Evolutionary conservation across 2,329 filamentous ascomycete species (phyloP), one percentile per base, ranked within the genome.

Genomic region (Sporothrix protearum): DNA sequence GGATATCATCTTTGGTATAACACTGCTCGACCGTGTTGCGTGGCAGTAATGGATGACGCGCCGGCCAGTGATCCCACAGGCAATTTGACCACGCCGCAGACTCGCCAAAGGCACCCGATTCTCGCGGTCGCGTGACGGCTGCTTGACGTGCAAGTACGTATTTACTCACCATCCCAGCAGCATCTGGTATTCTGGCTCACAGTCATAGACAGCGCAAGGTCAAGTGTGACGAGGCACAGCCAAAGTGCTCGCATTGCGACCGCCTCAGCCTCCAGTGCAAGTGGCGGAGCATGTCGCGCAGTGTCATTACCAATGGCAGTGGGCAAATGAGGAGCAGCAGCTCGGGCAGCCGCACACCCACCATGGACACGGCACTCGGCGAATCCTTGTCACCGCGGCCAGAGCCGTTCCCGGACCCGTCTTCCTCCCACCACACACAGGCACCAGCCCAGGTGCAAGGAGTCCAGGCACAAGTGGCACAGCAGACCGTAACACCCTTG

Each of bases 231-330:
- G 85, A 87, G 78, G 81, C 83, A 73, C 81, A 83, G 71, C 85
- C 85, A 4, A 77, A 82, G 22, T 87, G 86, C 76, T 83, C 80
- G 66, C 85, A 86, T 76, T 87, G 85, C 78, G 83, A 83, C 76
- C 81, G 85, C 47, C 80, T 87, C 67, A 84, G 84, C 72, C 79
- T 87, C 28, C 82, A 86, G 66, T 88, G 85, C 76, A 81, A 81
- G 66, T 87, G 85, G 85, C 80, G 80, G 25, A 47, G 51, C 36
- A 45, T 59, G 49, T 25, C 22, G 51, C 22, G 16, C 30, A 68
- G 36, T 5, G 28, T 39, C 19, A 22, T n/a, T 6, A 63, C n/a
- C 36, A 59, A 36, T 16, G 25, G 25, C 45, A 16, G 30, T 28
- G 28, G 14, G 22, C 55, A 16, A 36, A 53, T 12, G 57, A 71